phyloP scores from a whole-genome alignment of 2,329 filamentous ascomycete genomes.

The Ramularia collo-cygni region DNA sequence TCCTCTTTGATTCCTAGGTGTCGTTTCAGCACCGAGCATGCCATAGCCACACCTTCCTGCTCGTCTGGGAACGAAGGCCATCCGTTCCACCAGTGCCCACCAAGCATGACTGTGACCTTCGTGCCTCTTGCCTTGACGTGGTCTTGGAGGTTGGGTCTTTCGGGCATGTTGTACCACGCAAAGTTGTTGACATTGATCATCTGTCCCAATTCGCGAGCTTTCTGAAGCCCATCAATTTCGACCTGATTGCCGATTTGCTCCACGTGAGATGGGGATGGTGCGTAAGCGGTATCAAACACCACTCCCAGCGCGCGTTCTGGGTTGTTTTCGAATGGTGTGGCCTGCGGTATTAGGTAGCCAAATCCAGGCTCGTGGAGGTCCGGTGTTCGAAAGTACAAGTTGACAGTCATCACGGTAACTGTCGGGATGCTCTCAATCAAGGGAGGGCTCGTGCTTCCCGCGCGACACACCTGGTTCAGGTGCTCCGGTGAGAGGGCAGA shows the following conservation, averaged over 20 bases:
- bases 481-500: slow-evolving; percentile 51
- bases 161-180: slow-evolving; percentile 29
- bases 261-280: slow-evolving; percentile 22
- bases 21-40: slow-evolving; percentile 59
- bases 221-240: slow-evolving; percentile 18
- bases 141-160: slow-evolving; percentile 27
- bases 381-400: slow-evolving; percentile 70
- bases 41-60: slow-evolving; percentile 62
- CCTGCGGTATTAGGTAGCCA: slow-evolving; percentile 83
- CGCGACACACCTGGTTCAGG: slow-evolving; percentile 30
- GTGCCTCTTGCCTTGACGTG: slow-evolving; percentile 51
- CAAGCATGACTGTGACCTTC: slow-evolving; percentile 89
- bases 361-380: slow-evolving; percentile 66
- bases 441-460: slow-evolving; percentile 20
- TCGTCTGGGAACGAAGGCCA: slow-evolving; percentile 56
- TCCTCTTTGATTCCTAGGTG: slow-evolving; percentile 65
- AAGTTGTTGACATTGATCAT: slow-evolving; percentile 30
- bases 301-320: slow-evolving; percentile 81
- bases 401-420: slow-evolving; percentile 82
- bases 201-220: slow-evolving; percentile 18
- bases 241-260: slow-evolving; percentile 20
- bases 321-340: slow-evolving; percentile 63
- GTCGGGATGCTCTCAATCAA: slow-evolving; percentile 50
- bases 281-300: slow-evolving; percentile 72
- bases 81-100: slow-evolving; percentile 83